Conservation (phyloP, 495 filamentous ascomycete genomes). For the Copromyces sp. region DNA sequence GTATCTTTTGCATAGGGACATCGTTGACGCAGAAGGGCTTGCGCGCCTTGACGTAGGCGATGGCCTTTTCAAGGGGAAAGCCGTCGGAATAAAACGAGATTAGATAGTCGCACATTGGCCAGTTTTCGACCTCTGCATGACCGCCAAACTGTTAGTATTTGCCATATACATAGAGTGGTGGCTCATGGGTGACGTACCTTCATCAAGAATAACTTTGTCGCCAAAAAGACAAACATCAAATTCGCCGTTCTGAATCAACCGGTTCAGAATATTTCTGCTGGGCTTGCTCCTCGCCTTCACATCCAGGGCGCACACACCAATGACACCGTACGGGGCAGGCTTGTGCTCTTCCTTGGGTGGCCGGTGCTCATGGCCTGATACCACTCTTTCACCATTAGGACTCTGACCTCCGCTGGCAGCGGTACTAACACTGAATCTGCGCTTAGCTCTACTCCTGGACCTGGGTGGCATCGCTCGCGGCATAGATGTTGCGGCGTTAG, state of each 20-base stretch:
- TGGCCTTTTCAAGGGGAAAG: constrained; percentile 93
- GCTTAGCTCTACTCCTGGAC: constrained; percentile 63
- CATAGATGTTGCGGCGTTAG: constrained; percentile 3
- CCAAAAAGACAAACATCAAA: constrained; percentile 97
- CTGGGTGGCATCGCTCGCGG: constrained; percentile 39
- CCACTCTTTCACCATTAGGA: constrained; percentile 44
- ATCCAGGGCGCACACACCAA: constrained; percentile 93
- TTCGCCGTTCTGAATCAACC: constrained; percentile 77
- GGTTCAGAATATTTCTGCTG: constrained; percentile 87
- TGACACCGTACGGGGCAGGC: constrained; percentile 44
- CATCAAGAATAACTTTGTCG: constrained; percentile 95
- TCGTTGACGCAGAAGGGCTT: constrained; percentile 98
- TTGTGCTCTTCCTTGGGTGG: constrained; percentile 42
- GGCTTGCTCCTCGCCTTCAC: constrained; percentile 94
- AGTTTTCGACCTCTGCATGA: constrained; percentile 52
- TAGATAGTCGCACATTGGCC: constrained; percentile 78
- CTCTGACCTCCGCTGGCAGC: constrained; percentile 59
- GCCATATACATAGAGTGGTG: neutral
- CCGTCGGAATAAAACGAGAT: constrained; percentile 98
- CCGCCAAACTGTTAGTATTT: constrained; percentile 9
- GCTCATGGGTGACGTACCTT: constrained; percentile 42
- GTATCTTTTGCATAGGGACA: constrained; percentile 91
- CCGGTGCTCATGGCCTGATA: constrained; percentile 16
- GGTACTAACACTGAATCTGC: constrained; percentile 68
- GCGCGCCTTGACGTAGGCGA: constrained; percentile 80